Conservation (phyloP, 495 filamentous ascomycete genomes). For the Daldinia vernicosa region DNA sequence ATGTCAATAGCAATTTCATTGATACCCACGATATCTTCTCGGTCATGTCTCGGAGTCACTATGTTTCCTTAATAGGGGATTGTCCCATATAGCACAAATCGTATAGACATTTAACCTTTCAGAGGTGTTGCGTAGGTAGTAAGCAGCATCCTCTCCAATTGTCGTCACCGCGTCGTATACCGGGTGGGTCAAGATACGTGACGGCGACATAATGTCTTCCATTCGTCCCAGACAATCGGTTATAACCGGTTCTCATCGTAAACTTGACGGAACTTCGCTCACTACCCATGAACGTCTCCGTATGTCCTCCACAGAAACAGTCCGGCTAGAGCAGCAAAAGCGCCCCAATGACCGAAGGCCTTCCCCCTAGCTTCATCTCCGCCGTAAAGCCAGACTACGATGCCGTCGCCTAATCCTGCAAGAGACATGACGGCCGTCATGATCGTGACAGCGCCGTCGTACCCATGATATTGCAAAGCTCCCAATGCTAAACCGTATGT, state of each 20-base stretch:
- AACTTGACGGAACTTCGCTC: neutral
- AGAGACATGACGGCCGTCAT: neutral
- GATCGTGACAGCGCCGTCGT: neutral
- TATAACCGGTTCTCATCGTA: neutral
- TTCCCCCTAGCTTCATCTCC: neutral
- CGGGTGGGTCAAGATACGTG: neutral
- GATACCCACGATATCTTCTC: neutral
- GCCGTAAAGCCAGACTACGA: neutral
- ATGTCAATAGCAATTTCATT: constrained; percentile 10
- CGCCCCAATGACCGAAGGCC: neutral
- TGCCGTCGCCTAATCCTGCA: neutral
- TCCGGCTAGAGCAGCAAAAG: neutral
- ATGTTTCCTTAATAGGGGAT: neutral
- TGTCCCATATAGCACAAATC: neutral
- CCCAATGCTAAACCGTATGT: neutral
- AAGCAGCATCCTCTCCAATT: neutral
- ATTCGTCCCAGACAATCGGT: neutral
- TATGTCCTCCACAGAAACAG: neutral
- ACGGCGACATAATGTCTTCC: neutral
- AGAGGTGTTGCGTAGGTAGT: neutral
- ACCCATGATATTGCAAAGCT: neutral
- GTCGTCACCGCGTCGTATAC: neutral
- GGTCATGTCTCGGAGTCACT: neutral
- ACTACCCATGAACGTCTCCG: neutral
- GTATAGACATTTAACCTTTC: neutral